Base-by-base conservation (phyloP, 306 rosid species). In the Lathyrus aphaca region DNA sequence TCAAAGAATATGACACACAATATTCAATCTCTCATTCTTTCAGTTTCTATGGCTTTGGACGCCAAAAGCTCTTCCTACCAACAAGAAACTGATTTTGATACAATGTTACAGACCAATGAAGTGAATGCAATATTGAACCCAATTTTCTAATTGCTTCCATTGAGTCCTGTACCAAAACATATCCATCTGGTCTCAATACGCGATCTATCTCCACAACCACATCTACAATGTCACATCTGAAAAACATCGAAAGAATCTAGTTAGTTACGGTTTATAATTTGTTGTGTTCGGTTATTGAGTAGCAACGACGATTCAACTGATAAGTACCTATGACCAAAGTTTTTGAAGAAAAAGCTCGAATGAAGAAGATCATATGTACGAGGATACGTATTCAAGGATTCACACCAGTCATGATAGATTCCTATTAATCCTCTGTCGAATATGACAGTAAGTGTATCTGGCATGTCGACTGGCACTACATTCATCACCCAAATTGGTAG, bases 381-480 rank as follows among this genome's bases (percentile, higher is more conserved):
- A 66, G 98, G 97, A 66, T 94, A 90, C 49, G 97, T 88, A 46
- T 74, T 88, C 16, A 90, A 80, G 17, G 98, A 86, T 72, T 94
- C 92, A 65, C 98, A 94, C 98, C 97, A 94, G 79, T 94, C 97
- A 46, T 94, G 98, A 76, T 90, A 94, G 78, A 86, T 61, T 79
- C 97, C 97, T 54, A 90, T 81, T 21, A 94, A 82, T 51, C 98
- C 98, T 68, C 97, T 81, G 70, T 90, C 97, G 54, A 77, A 78
- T 66, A 94, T 82, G 35, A 88, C 10, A 13, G 88, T 69, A 43
- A 94, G 87, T 72, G 96, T 87, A 69, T 94, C 88, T 4, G 85
- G 85, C 64, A 61, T 73, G 56, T 86, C 84, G 40, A 91, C 81
- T 1, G 97, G 96, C 21, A 94, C 82, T 14, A 94, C 86, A 78